A percentile compares a stretch with the other conserved stretches of the same genome.
phyloP scores from a whole-genome alignment of 1,139 yeast species.

The Candida tetrigidarum region DNA sequence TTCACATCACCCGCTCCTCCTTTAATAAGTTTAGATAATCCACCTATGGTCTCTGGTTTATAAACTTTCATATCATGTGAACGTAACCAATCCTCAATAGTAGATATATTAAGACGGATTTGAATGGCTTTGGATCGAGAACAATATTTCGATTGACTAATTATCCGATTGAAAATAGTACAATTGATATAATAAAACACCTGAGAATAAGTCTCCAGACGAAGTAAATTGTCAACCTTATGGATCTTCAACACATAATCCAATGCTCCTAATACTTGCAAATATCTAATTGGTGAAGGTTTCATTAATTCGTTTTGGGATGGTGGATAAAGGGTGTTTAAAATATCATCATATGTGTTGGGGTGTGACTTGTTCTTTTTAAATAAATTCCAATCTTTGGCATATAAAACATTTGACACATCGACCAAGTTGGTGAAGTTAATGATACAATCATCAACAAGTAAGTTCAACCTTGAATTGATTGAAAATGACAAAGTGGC shows the following conservation, averaged over 20 bases:
- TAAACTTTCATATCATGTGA: slow-evolving; percentile 68
- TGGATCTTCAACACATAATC: slow-evolving; percentile 84
- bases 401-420: slow-evolving; percentile 61
- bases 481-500: slow-evolving; percentile 69
- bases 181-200: slow-evolving; percentile 81
- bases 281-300: slow-evolving; percentile 86
- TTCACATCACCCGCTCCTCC: slow-evolving; percentile 18
- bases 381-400: slow-evolving; percentile 77
- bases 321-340: slow-evolving; percentile 75
- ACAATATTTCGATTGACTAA: slow-evolving; percentile 66
- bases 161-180: slow-evolving; percentile 71
- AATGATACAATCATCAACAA: slow-evolving; percentile 66
- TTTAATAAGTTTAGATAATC: slow-evolving; percentile 23
- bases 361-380: slow-evolving; percentile 50
- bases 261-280: slow-evolving; percentile 88
- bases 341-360: slow-evolving; percentile 66
- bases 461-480: slow-evolving; percentile 57
- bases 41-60: slow-evolving; percentile 42
- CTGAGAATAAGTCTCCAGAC: slow-evolving; percentile 76
- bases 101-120: slow-evolving; percentile 81
- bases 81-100: slow-evolving; percentile 92
- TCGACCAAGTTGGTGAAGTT: slow-evolving; percentile 70
- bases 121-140: slow-evolving; percentile 89
- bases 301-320: slow-evolving; percentile 61
- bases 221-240: slow-evolving; percentile 74